Percentiles rank a stretch among this genome's conserved stretches.
Conservation (phyloP, 495 filamentous ascomycete species). For the Usnea hakonensis region DNA sequence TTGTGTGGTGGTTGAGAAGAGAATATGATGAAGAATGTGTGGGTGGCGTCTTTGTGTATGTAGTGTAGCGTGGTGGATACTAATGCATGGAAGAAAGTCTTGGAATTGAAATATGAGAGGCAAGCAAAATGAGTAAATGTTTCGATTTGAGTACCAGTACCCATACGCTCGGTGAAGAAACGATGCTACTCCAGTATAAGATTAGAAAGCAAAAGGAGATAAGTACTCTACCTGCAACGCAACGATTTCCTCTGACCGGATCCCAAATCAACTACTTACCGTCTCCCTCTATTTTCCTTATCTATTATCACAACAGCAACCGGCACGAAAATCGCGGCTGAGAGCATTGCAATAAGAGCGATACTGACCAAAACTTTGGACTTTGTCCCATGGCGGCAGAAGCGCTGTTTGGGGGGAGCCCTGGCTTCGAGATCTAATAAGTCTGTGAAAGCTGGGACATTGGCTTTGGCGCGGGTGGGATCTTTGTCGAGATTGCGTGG, state of each 20-base stretch:
- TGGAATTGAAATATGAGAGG: neutral
- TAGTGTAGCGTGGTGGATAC: neutral
- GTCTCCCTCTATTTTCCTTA: neutral
- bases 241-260: neutral
- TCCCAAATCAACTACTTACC: neutral
- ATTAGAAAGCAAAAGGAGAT: neutral
- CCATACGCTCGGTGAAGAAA: neutral
- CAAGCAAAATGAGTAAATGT: neutral
- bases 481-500: too few species aligned
- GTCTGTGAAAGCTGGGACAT: neutral
- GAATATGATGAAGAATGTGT: neutral
- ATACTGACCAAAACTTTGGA: neutral
- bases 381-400: neutral
- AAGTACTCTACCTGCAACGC: neutral
- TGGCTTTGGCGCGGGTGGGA: neutral
- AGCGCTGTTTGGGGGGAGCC: neutral
- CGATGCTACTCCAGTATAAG: neutral
- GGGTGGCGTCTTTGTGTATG: neutral
- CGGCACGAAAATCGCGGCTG: neutral
- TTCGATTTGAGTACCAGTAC: neutral
- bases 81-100: neutral
- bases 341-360: neutral
- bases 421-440: neutral
- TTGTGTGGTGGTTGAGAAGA: neutral
- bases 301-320: neutral